Percentiles rank a stretch among this genome's conserved stretches.
Evolutionary conservation across 305 asterid species (phyloP).

Genomic region (Fraxinus albicans): DNA sequence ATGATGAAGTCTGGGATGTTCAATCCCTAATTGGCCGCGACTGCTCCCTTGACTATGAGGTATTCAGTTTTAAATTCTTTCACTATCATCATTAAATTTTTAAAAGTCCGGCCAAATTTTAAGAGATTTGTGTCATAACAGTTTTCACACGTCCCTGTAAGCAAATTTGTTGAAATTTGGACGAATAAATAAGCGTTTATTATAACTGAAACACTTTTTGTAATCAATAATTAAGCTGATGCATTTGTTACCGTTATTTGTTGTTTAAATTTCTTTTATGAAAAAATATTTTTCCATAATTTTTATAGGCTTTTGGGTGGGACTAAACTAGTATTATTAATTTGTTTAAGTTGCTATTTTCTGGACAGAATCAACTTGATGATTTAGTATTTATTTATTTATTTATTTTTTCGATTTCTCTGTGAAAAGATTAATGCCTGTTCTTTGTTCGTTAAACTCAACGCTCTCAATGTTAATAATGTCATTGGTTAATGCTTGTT

Average conservation of each 20-base stretch:
- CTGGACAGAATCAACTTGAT: background rate
- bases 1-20: constrained; percentile 50
- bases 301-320: background rate
- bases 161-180: background rate
- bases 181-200: background rate
- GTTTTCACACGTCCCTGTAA: background rate
- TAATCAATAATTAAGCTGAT: background rate
- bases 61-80: constrained; percentile 15
- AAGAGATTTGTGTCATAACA: background rate
- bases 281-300: background rate
- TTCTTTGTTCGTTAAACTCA: background rate
- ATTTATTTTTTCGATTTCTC: background rate
- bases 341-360: background rate
- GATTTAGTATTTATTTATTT: background rate
- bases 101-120: background rate
- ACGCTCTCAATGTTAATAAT: background rate
- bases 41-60: constrained; percentile 84
- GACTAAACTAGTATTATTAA: background rate
- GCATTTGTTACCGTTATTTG: background rate
- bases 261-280: background rate
- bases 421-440: background rate
- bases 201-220: background rate
- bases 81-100: background rate
- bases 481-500: background rate
- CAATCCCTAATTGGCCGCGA: constrained; percentile 76